Base-by-base conservation (phyloP, 78 protist genomes). In the Cavenderia fasciculata region DNA sequence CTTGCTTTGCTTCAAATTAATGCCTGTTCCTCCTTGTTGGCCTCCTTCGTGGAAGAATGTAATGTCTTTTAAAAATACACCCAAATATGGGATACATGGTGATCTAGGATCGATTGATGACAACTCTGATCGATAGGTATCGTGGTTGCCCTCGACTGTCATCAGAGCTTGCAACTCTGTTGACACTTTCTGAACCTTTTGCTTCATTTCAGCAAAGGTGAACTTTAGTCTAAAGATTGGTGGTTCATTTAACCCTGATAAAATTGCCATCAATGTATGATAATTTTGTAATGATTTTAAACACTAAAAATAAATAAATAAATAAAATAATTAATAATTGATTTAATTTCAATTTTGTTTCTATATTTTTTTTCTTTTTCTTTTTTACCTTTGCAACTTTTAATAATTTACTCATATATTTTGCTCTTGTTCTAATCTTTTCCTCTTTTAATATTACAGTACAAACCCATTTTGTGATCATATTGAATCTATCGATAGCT, bases 131-230 rank as follows among this genome's bases (percentile, higher is more conserved):
- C 90, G n/a, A 23, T 82, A 82, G 29, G 90, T 74, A 18, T 82
- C 90, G 44, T 82, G 90, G 56, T 82, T 82, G 10, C 90, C 90
- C 56, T 82, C 90, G 1, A 82, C 90, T 5, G 90, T 66, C 90
- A 82, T 82, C 40, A 82, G 33, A n/a, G 76, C 61, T 54, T 82
- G 90, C 21, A 82, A 23, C 34, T 82, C 90, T 11, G 77, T 21
- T 14, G 73, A 52, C 1, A 75, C 29, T 40, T 68, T 82, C 68
- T 82, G 90, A 43, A 82, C 47, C 33, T 82, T 82, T 23, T 76
- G 90, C 44, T 82, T 82, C 23, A 82, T 25, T 44, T 82, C 90
- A 4, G n/a, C 23, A 40, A 49, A 61, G 33, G 90, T 82, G 46
- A 29, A 40, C 44, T 68, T 82, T 23, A 82, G 38, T 34, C 90